phyloP scores from a whole-genome alignment of 202 grass and related monocot species.

The Brachypodium distachyon region DNA sequence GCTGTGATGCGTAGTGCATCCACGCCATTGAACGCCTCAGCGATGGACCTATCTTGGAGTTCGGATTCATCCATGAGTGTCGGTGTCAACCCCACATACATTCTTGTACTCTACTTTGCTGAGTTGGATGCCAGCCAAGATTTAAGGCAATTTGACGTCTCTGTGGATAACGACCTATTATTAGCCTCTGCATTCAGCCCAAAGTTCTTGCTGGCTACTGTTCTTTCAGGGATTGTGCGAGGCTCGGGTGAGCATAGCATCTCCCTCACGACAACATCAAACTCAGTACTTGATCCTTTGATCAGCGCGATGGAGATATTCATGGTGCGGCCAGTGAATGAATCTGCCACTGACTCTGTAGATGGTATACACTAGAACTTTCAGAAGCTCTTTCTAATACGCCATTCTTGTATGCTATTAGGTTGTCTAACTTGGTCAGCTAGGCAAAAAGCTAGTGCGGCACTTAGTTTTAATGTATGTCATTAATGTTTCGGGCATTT shows the following conservation, averaged over 20 bases:
- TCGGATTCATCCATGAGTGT: not conserved
- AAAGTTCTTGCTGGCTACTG: not conserved
- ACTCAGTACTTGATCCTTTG: not conserved
- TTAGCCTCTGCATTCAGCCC: constrained; percentile 1
- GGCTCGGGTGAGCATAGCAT: not conserved
- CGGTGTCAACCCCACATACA: not conserved
- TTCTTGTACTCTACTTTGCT: constrained; percentile 18
- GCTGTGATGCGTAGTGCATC: constrained; percentile 31
- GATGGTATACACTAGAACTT: constrained; percentile 31
- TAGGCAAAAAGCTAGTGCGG: not conserved
- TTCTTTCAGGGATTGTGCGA: not conserved
- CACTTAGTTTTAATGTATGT: not conserved
- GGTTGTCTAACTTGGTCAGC: not conserved
- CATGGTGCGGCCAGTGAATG: not conserved
- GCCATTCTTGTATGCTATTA: not conserved
- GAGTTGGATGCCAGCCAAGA: constrained; percentile 12
- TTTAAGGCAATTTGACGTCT: constrained; percentile 32
- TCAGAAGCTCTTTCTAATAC: not conserved
- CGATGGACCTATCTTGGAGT: not conserved
- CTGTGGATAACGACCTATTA: not conserved
- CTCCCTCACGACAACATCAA: not conserved
- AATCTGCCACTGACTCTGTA: not conserved
- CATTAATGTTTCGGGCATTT: not conserved
- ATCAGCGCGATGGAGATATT: constrained; percentile 33
- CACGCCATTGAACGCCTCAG: not conserved